Evolutionary conservation across 768 basidiomycete genomes (phyloP), one percentile per base, ranked within the genome.

Genomic region (Mrakia blollopis): DNA sequence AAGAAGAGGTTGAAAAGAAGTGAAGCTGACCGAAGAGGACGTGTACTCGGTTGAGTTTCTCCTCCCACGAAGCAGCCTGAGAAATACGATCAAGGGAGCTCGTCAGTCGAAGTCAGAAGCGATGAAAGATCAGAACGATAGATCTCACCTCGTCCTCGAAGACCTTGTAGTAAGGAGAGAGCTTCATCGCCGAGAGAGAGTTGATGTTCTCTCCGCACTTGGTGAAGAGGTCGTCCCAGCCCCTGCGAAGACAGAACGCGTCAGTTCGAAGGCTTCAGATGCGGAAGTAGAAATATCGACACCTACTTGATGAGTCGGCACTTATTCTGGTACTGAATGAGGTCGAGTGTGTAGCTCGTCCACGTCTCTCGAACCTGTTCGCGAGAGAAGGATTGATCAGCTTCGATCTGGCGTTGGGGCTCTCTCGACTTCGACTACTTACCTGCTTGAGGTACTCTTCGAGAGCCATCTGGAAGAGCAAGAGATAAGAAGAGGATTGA

Each of bases 281-380:
- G 44, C 14, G 14, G 7, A 18, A 14, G 32, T 52, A 28, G 28
- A 37, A 18, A 11, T 11, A 35, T 23, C 10, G 52, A 54, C n/a
- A 78, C 86, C 44, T 80, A 92, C 90, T 89, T 88, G 79, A 99
- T 98, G 35, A 99, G 87, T 71, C 97, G 91, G 80, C 96, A 98
- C 83, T 96, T 99, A 83, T 94, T 98, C 86, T 98, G 97, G 82
- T 98, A 99, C 83, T 98, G 96, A 80, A 98, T 92, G 63, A 99
- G 86, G 80, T 98, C 97, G 71, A 99, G 87, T 0, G 94, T 92
- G 82, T 98, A 98, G 81, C 88, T 94, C 0, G 92, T 91, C 97
- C 97, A 99, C 1, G 88, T 92, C 84, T 98, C 97, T 83, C 94
- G 94, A 82, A 99, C 97, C 84, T 96, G 92, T 77, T 91, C 91